Percentiles rank a stretch among this genome's conserved stretches.
These are phyloP conservation scores for Leccinum subtestaceum DNA, from an alignment of 768 basidiomycete species.

Conservation along the genomic window DNA sequence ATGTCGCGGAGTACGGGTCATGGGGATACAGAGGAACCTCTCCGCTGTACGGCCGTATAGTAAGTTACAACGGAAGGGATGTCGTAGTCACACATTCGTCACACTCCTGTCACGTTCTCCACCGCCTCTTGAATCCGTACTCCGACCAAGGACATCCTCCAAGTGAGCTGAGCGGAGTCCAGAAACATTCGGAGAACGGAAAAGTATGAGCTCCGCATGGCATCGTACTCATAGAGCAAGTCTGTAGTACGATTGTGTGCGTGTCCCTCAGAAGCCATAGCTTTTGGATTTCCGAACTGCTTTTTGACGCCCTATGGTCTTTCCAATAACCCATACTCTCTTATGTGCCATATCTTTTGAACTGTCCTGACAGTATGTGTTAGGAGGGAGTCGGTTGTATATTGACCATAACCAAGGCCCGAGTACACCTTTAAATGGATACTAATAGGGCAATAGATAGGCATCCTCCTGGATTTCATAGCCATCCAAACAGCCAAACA, in stretches of 20 bases:
- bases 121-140: not conserved
- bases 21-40: not conserved
- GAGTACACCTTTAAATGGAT: not conserved
- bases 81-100: not conserved
- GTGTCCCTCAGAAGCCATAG: no score
- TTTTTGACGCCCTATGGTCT: no score
- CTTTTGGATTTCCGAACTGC: no score
- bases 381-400: no score
- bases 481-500: not conserved
- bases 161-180: no score
- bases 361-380: no score
- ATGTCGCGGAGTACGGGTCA: constrained; percentile 24
- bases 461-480: not conserved
- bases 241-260: no score
- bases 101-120: not conserved
- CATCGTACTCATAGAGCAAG: not conserved
- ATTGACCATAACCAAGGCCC: not conserved
- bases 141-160: not conserved
- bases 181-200: no score
- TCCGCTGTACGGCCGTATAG: not conserved
- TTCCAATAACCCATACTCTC: no score
- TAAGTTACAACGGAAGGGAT: not conserved
- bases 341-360: no score
- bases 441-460: not conserved
- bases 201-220: not conserved